phyloP scores from a whole-genome alignment of 75 land plant species.

The Ceratopteris richardii region DNA sequence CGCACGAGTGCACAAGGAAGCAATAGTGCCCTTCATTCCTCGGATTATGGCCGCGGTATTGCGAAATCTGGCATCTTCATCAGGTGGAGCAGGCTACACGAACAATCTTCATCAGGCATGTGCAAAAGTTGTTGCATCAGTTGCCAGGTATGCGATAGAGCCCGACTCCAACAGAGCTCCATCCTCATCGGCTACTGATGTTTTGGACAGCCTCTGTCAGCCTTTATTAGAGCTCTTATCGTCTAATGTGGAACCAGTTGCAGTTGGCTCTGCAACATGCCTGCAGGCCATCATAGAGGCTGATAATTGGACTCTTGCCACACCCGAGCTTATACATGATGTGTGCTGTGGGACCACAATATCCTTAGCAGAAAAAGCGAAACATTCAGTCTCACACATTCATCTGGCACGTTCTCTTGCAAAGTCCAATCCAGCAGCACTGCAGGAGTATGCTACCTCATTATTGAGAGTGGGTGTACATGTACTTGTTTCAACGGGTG shows the following conservation, averaged over 20 bases:
- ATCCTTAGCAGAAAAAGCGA: slow-evolving; percentile 51
- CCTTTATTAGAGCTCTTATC: slow-evolving; percentile 59
- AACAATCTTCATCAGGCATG: slow-evolving; percentile 55
- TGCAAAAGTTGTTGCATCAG: slow-evolving; percentile 62
- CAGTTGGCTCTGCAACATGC: slow-evolving; percentile 79
- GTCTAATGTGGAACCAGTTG: slow-evolving; percentile 54
- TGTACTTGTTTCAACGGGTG: slow-evolving; percentile 35
- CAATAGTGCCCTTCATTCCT: slow-evolving; percentile 67
- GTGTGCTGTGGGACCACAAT: slow-evolving; percentile 47
- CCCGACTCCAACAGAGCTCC: slow-evolving; percentile 27
- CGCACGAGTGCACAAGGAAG: slow-evolving; percentile 67
- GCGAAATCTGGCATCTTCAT: slow-evolving; percentile 49
- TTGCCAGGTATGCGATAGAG: slow-evolving; percentile 72
- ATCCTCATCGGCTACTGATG: slow-evolving; percentile 25
- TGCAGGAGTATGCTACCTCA: slow-evolving; percentile 56
- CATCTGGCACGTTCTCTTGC: slow-evolving; percentile 66
- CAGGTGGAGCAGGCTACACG: slow-evolving; percentile 52
- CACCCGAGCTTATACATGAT: slow-evolving; percentile 55
- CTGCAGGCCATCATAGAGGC: slow-evolving; percentile 76
- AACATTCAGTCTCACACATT: slow-evolving; percentile 80
- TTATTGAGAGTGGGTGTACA: slow-evolving; percentile 44
- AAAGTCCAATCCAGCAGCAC: slow-evolving; percentile 32
- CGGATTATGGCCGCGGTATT: slow-evolving; percentile 60
- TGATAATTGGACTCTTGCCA: slow-evolving; percentile 73
- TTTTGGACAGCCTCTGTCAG: slow-evolving; percentile 51